Evolutionary conservation across 2,329 filamentous ascomycete species (phyloP).

Genomic region (Truncatella angustata): DNA sequence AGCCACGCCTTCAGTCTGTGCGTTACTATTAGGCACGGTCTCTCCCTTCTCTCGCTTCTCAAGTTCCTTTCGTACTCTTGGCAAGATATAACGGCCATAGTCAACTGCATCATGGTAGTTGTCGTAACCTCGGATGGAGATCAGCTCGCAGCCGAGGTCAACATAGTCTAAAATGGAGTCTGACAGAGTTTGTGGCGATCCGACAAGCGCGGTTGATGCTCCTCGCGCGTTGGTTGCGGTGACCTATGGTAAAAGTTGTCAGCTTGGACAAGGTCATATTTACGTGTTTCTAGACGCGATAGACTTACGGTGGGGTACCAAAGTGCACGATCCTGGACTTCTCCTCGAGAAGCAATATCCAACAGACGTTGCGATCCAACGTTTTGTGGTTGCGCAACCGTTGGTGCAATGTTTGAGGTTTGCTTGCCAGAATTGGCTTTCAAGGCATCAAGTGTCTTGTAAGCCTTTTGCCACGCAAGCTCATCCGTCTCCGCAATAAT

Average conservation of each 20-base stretch:
- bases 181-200: slow-evolving; percentile 49
- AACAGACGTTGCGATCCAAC: slow-evolving; percentile 57
- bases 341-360: slow-evolving; percentile 53
- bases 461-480: slow-evolving; percentile 60
- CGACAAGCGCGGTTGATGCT: slow-evolving; percentile 58
- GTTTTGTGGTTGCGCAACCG: slow-evolving; percentile 48
- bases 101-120: slow-evolving; percentile 60
- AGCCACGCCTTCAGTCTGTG: neutral
- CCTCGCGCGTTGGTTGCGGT: slow-evolving; percentile 59
- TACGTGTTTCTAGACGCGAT: too few species aligned
- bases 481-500: slow-evolving; percentile 62
- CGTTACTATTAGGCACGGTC: neutral
- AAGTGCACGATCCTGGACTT: slow-evolving; percentile 60
- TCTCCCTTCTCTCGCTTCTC: slow-evolving; percentile 65
- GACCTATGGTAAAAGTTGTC: neutral
- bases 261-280: neutral
- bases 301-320: slow-evolving; percentile 57
- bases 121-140: slow-evolving; percentile 61
- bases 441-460: slow-evolving; percentile 52
- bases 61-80: slow-evolving; percentile 53
- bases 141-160: slow-evolving; percentile 53
- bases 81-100: slow-evolving; percentile 56
- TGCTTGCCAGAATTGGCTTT: slow-evolving; percentile 39
- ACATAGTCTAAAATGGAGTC: slow-evolving; percentile 58
- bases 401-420: slow-evolving; percentile 21